phyloP scores from a whole-genome alignment of 257 asterid genomes.

The Scutellaria galericulata region DNA sequence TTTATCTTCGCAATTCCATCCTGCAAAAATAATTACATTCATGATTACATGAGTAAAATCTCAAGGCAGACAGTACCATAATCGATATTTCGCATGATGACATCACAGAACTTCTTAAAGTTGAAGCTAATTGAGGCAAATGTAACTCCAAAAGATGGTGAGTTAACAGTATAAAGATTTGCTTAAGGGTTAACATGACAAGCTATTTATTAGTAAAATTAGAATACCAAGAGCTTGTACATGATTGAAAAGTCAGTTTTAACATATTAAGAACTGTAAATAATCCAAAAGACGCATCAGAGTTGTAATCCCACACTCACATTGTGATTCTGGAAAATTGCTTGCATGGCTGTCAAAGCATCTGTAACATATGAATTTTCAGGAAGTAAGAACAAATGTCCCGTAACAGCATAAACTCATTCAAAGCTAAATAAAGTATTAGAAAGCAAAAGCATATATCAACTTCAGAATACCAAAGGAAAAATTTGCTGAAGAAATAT shows the following conservation, averaged over 20 bases:
- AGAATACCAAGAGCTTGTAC: not conserved
- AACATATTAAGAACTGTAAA: conserved; percentile 17
- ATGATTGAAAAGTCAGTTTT: conserved; percentile 18
- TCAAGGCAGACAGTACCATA: conserved; percentile 22
- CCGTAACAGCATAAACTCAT: conserved; percentile 25
- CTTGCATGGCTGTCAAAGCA: conserved; percentile 72
- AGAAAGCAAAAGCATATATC: conserved; percentile 17
- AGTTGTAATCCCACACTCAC: conserved; percentile 59
- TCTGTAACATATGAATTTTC: conserved; percentile 54
- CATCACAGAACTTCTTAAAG: conserved; percentile 19
- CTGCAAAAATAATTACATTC: conserved; percentile 49
- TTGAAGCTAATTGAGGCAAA: conserved; percentile 26
- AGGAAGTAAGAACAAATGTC: conserved; percentile 31
- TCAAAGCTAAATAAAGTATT: conserved; percentile 22
- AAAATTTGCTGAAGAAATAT: conserved; percentile 19
- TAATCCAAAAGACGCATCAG: conserved; percentile 19
- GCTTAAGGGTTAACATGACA: conserved; percentile 4
- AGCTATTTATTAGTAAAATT: conserved; percentile 7
- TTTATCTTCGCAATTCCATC: conserved; percentile 76
- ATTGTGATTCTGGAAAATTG: conserved; percentile 72
- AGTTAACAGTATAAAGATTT: not conserved
- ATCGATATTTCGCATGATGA: conserved; percentile 27
- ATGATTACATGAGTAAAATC: conserved; percentile 27
- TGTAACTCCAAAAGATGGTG: not conserved
- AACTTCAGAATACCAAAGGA: conserved; percentile 11